A percentile compares a stretch with the other conserved stretches of the same genome.
phyloP scores from a whole-genome alignment of 2,329 filamentous ascomycete genomes.

The Aspergillus ibericus region DNA sequence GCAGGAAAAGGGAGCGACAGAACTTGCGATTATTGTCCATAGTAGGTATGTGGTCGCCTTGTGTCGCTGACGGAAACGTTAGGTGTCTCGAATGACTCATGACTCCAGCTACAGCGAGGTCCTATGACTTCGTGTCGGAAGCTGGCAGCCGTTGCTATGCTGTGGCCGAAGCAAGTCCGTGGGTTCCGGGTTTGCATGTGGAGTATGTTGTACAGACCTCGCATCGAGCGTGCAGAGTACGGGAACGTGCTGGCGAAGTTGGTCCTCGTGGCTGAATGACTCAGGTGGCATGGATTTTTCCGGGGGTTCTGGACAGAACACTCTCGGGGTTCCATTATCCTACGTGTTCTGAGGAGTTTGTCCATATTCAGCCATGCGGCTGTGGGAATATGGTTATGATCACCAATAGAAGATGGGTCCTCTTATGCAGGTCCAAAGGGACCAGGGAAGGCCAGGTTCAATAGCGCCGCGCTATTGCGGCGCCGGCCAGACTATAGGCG shows the following conservation, averaged over 20 bases:
- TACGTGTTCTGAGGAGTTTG: background rate
- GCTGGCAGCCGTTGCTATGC: background rate
- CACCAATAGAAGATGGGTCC: slow-evolving; percentile 3
- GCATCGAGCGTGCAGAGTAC: background rate
- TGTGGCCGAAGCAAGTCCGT: background rate
- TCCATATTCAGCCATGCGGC: background rate
- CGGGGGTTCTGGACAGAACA: background rate
- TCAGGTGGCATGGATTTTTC: background rate
- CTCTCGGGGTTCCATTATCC: background rate
- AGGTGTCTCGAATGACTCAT: background rate
- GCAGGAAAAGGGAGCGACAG: background rate
- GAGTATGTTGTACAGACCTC: background rate
- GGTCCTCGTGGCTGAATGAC: background rate
- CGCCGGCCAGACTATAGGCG: slow-evolving; percentile 1
- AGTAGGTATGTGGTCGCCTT: background rate
- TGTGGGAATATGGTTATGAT: background rate
- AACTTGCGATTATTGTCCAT: background rate
- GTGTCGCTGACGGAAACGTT: background rate
- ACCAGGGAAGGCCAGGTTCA: background rate
- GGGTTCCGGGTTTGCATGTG: background rate
- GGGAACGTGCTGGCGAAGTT: background rate
- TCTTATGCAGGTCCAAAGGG: slow-evolving; percentile 4
- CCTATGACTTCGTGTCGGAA: background rate
- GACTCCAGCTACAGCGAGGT: background rate
- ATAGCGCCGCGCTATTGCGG: slow-evolving; percentile 6